These are phyloP conservation scores for Elongisporangium prolatum DNA, from an alignment of 352 stramenopile species.

Conservation along the genomic window DNA sequence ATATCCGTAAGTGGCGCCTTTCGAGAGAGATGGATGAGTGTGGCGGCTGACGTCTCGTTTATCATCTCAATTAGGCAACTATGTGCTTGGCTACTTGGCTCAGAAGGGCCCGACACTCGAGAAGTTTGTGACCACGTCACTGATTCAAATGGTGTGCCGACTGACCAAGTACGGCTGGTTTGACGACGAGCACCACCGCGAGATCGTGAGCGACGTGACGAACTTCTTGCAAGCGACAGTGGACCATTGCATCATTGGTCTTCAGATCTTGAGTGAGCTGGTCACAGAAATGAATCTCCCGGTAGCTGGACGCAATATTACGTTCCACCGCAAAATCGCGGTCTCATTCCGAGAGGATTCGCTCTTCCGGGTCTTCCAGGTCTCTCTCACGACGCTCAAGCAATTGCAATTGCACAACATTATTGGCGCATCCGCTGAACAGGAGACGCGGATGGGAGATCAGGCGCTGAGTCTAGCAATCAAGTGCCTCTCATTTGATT, in stretches of 20 bases:
- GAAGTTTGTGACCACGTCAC: constrained; percentile 92
- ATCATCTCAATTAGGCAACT: constrained; percentile 84
- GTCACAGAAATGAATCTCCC: constrained; percentile 98
- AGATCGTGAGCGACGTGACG: constrained; percentile 96
- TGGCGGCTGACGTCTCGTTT: constrained; percentile 27
- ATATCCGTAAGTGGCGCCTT: constrained; percentile 81
- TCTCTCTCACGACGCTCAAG: constrained; percentile 94
- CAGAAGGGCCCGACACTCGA: constrained; percentile 93
- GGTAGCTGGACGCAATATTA: constrained; percentile 92
- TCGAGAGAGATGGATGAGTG: not conserved
- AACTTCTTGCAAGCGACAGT: constrained; percentile 97
- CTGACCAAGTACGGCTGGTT: constrained; percentile 99
- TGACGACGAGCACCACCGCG: constrained; percentile 94
- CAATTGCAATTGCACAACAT: constrained; percentile 93
- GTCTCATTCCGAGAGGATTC: constrained; percentile 97
- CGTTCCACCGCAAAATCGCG: constrained; percentile 96
- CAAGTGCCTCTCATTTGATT: constrained; percentile 98
- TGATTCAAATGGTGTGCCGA: constrained; percentile 97
- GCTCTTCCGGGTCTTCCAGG: constrained; percentile 95
- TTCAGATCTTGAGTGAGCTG: constrained; percentile 97
- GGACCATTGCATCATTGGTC: constrained; percentile 97
- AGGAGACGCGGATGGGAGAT: constrained; percentile 93
- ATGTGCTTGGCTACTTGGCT: constrained; percentile 96
- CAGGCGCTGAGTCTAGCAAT: constrained; percentile 91
- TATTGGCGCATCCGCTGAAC: constrained; percentile 59